Evolutionary conservation across 1,139 yeast species (phyloP).

Genomic region (Neolecta irregularis): DNA sequence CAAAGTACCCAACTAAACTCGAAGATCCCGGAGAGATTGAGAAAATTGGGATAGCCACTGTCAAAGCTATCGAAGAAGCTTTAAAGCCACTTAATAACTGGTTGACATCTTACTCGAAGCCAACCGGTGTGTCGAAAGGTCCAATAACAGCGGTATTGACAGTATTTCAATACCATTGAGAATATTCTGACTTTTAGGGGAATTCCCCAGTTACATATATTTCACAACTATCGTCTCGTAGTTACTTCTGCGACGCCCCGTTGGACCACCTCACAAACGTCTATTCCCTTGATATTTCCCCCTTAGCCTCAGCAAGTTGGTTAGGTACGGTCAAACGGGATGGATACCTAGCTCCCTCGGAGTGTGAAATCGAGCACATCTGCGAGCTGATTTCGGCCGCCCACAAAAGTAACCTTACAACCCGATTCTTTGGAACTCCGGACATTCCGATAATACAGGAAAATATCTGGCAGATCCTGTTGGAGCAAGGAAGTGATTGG

Average conservation of each 20-base stretch:
- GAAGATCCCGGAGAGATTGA: no score
- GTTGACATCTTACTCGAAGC: no score
- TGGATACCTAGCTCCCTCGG: slow-evolving; percentile 17
- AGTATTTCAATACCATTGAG: no score
- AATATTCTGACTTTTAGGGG: no score
- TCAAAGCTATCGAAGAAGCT: slow-evolving; percentile 26
- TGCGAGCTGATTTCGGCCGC: slow-evolving; percentile 22
- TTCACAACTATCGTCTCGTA: slow-evolving; percentile 14
- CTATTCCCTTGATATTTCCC: slow-evolving; percentile 14
- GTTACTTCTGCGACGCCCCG: slow-evolving; percentile 20
- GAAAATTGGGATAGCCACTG: no score
- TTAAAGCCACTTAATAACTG: slow-evolving; percentile 9
- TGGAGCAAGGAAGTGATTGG: slow-evolving; percentile 28
- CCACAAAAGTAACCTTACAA: slow-evolving; percentile 26
- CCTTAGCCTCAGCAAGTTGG: slow-evolving; percentile 17
- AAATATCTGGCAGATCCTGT: slow-evolving; percentile 29
- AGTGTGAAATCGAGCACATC: slow-evolving; percentile 21
- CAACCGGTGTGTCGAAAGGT: no score
- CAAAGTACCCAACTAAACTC: no score
- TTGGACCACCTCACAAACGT: slow-evolving; percentile 13
- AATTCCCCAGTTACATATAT: slow-evolving; percentile 16
- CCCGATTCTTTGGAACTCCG: slow-evolving; percentile 41
- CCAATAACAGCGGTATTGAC: no score
- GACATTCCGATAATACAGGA: slow-evolving; percentile 31
- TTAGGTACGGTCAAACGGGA: slow-evolving; percentile 12